A percentile compares a stretch with the other conserved stretches of the same genome.
Conservation (phyloP, 176 grass and related monocot species). For the Musa itinerans region DNA sequence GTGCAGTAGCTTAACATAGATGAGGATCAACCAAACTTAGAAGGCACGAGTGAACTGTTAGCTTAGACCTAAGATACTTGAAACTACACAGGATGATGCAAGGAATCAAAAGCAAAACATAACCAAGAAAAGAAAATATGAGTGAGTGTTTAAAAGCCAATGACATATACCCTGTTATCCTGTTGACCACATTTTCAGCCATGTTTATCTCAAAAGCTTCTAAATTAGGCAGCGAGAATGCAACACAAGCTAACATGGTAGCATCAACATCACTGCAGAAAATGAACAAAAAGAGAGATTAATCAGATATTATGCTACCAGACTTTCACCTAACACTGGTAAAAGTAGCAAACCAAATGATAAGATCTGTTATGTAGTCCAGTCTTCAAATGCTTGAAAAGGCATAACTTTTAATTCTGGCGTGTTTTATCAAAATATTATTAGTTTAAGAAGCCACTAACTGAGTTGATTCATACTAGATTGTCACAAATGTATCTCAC, state of each 20-base stretch:
- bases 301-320: slow-evolving; percentile 17
- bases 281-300: slow-evolving; percentile 12
- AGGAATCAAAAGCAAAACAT: not conserved
- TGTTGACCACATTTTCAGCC: slow-evolving; percentile 40
- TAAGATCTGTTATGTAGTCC: not conserved
- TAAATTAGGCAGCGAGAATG: slow-evolving; percentile 74
- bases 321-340: not conserved
- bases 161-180: slow-evolving; percentile 61
- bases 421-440: too few relatives aligned
- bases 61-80: too few relatives aligned
- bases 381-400: slow-evolving; percentile 2
- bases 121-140: not conserved
- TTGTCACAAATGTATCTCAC: not conserved
- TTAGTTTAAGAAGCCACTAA: not conserved
- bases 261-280: slow-evolving; percentile 74
- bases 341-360: not conserved
- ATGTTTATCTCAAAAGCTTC: slow-evolving; percentile 58
- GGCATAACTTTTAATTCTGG: too few relatives aligned
- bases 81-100: slow-evolving; percentile 12
- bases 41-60: not conserved
- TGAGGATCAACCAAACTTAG: slow-evolving; percentile 1
- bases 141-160: not conserved
- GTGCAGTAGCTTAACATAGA: not conserved
- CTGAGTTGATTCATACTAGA: not conserved
- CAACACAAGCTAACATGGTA: slow-evolving; percentile 66